Conservation (phyloP, 306 rosid species). For the Acacia crassicarpa region DNA sequence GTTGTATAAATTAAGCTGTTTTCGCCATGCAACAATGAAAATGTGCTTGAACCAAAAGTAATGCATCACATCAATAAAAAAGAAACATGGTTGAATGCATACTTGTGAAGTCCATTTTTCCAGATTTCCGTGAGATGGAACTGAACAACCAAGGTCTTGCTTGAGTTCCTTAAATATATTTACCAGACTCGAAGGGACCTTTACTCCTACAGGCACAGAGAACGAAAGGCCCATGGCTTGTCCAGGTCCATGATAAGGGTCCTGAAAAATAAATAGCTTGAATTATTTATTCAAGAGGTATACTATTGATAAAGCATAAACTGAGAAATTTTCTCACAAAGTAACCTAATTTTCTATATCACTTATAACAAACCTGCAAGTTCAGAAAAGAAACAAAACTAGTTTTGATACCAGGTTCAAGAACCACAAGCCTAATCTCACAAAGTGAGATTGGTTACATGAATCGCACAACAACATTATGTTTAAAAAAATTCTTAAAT, state of each 20-base stretch:
- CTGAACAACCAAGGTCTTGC: conserved; percentile 83
- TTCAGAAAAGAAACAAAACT: neutral
- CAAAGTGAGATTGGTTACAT: neutral
- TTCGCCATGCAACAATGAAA: neutral
- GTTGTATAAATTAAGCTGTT: neutral
- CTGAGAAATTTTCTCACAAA: neutral
- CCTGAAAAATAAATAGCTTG: conserved; percentile 40
- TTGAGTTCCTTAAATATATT: conserved; percentile 86
- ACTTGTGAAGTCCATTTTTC: conserved; percentile 96
- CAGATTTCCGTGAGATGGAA: conserved; percentile 83
- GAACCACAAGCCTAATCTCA: neutral
- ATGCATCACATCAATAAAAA: neutral
- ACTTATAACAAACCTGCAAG: neutral
- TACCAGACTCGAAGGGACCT: conserved; percentile 83
- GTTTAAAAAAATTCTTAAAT: neutral
- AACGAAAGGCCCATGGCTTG: conserved; percentile 99
- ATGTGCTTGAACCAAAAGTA: neutral
- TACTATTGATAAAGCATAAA: neutral
- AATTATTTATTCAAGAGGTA: conserved; percentile 2
- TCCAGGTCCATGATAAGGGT: conserved; percentile 96
- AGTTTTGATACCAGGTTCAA: neutral
- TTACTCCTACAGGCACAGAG: conserved; percentile 88
- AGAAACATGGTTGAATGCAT: neutral
- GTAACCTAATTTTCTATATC: neutral
- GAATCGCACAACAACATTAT: neutral